These are phyloP conservation scores for Penicillium nordicum DNA, from an alignment of 2,329 filamentous ascomycete genomes.

Conservation along the genomic window DNA sequence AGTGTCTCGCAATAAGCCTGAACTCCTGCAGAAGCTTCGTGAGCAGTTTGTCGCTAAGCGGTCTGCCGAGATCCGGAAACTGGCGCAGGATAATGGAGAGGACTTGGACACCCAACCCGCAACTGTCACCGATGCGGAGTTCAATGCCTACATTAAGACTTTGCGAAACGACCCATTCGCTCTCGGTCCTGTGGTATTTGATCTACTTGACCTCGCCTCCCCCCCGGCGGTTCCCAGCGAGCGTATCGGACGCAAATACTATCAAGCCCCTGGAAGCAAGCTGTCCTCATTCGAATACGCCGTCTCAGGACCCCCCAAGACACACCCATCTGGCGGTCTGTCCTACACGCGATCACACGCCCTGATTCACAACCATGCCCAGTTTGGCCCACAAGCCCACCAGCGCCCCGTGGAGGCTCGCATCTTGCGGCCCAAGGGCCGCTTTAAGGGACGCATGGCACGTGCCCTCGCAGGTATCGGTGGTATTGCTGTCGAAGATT, in stretches of 20 bases:
- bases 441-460: constrained; percentile 30
- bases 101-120: constrained; percentile 30
- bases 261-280: constrained; percentile 34
- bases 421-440: constrained; percentile 50
- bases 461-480: constrained; percentile 41
- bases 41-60: constrained; percentile 34
- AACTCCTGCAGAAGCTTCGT: constrained; percentile 38
- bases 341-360: constrained; percentile 57
- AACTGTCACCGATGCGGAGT: constrained; percentile 45
- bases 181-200: constrained; percentile 52
- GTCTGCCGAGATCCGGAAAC: constrained; percentile 35
- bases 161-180: constrained; percentile 42
- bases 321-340: constrained; percentile 64
- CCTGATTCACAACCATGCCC: constrained; percentile 57
- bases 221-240: constrained; percentile 38
- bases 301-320: constrained; percentile 53
- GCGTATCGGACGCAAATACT: constrained; percentile 35
- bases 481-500: constrained; percentile 42
- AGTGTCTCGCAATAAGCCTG: constrained; percentile 41
- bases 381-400: constrained; percentile 56
- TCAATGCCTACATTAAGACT: constrained; percentile 45
- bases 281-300: constrained; percentile 44
- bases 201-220: constrained; percentile 56
- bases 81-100: constrained; percentile 41
- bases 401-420: constrained; percentile 56